Conservation (phyloP, 1,284 basidiomycete genomes). For the Chiua sp. region DNA sequence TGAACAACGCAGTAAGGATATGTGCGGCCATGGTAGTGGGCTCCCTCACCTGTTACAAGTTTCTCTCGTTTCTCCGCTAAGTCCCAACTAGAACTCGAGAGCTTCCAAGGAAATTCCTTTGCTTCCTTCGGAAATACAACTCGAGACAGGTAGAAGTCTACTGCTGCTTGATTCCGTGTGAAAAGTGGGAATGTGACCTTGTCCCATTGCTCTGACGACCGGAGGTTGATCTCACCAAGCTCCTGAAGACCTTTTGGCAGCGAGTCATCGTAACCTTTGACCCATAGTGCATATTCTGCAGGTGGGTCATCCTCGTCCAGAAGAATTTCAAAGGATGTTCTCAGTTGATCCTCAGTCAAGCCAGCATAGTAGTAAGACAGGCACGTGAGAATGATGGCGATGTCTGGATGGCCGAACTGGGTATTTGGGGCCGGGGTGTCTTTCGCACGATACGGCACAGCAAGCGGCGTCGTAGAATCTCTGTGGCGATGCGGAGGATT, state of each 20-base stretch:
- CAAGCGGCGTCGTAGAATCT: conserved; percentile 44
- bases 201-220: conserved; percentile 41
- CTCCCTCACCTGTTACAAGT: conserved; percentile 8
- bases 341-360: conserved; percentile 43
- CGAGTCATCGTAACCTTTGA: conserved; percentile 8
- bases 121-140: conserved; percentile 27
- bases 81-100: conserved; percentile 56
- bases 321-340: conserved; percentile 43
- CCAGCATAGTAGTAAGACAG: conserved; percentile 57
- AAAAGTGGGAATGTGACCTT: conserved; percentile 40
- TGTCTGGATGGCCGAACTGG: conserved; percentile 60
- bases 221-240: conserved; percentile 45
- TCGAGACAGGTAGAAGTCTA: conserved; percentile 53
- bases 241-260: conserved; percentile 37
- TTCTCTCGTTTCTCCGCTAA: conserved; percentile 39
- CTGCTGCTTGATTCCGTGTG: conserved; percentile 39
- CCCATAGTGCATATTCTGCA: conserved; percentile 50
- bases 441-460: conserved; percentile 58
- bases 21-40: too few relatives aligned
- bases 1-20: too few relatives aligned
- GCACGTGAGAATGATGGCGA: conserved; percentile 51
- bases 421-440: conserved; percentile 50
- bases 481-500: too few relatives aligned
- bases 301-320: conserved; percentile 48
- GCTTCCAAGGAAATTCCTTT: conserved; percentile 49